Conservation (phyloP, 805 yeast species). For the Candida michaelii region DNA sequence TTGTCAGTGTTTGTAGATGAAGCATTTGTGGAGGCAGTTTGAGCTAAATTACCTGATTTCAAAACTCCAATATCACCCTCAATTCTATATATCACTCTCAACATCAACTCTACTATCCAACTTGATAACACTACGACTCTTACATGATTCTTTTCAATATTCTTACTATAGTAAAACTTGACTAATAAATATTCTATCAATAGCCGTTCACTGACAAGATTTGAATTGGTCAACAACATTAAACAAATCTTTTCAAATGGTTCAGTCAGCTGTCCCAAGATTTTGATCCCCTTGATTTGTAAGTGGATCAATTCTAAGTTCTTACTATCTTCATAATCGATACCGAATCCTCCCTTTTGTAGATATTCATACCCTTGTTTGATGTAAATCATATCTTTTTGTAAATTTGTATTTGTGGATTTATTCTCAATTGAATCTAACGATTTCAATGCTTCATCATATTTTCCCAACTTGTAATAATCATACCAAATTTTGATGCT, state of each 20-base stretch:
- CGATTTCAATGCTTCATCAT: slow-evolving; percentile 60
- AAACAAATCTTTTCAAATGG: slow-evolving; percentile 72
- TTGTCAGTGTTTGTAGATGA: neutral
- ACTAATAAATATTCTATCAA: slow-evolving; percentile 34
- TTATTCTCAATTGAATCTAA: slow-evolving; percentile 19
- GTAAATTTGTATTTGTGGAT: slow-evolving; percentile 13
- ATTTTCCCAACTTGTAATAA: slow-evolving; percentile 43
- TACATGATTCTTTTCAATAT: slow-evolving; percentile 27
- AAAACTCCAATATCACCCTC: slow-evolving; percentile 29
- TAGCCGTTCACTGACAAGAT: slow-evolving; percentile 22
- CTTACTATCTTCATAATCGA: slow-evolving; percentile 19
- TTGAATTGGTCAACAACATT: slow-evolving; percentile 29
- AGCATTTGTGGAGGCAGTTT: no score
- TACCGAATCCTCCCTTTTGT: slow-evolving; percentile 35
- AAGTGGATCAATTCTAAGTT: slow-evolving; percentile 19
- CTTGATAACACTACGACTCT: slow-evolving; percentile 51
- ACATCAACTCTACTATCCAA: slow-evolving; percentile 63
- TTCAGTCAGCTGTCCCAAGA: slow-evolving; percentile 60
- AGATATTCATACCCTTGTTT: slow-evolving; percentile 40
- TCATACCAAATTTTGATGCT: slow-evolving; percentile 70
- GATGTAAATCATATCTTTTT: slow-evolving; percentile 31
- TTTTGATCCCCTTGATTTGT: slow-evolving; percentile 41
- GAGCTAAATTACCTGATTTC: slow-evolving; percentile 2
- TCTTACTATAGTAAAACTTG: slow-evolving; percentile 27
- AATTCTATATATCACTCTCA: slow-evolving; percentile 45